Percentiles rank a stretch among this genome's conserved stretches.
Evolutionary conservation across 768 basidiomycete species (phyloP).

Genomic region (Kondoa malvinella): DNA sequence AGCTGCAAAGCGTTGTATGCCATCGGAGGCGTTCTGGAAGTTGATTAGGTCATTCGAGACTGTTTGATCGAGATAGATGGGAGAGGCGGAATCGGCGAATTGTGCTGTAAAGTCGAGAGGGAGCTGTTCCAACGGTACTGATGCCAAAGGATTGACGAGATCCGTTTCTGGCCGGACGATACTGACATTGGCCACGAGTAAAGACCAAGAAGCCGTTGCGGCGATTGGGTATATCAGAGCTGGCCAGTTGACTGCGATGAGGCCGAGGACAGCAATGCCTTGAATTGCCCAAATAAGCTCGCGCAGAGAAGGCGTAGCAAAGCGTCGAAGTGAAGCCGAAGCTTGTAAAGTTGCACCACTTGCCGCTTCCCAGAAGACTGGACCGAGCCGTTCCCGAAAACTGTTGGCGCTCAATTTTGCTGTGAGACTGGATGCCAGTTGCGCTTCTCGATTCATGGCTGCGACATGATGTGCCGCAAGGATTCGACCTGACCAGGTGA

Average conservation of each 20-base stretch:
- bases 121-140: conserved; percentile 39
- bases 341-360: conserved; percentile 69
- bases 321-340: conserved; percentile 62
- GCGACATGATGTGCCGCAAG: conserved; percentile 72
- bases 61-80: conserved; percentile 54
- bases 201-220: conserved; percentile 75
- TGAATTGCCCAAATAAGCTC: conserved; percentile 88
- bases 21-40: conserved; percentile 35
- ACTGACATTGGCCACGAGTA: conserved; percentile 37
- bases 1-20: conserved; percentile 69
- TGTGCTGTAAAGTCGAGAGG: conserved; percentile 58
- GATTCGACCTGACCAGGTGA: conserved; percentile 64
- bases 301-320: conserved; percentile 78
- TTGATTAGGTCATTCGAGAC: conserved; percentile 57
- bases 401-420: conserved; percentile 18
- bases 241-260: conserved; percentile 89
- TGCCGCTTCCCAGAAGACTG: conserved; percentile 77
- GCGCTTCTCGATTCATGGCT: conserved; percentile 42
- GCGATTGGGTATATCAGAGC: conserved; percentile 60
- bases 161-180: conserved; percentile 22
- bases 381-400: conserved; percentile 55
- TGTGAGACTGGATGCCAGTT: conserved; percentile 37
- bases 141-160: conserved; percentile 8
- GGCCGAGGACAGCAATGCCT: conserved; percentile 68
- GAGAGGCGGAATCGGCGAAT: conserved; percentile 50